Percentiles rank a stretch among this genome's conserved stretches.
phyloP scores from a whole-genome alignment of 2,329 filamentous ascomycete genomes.

The Hypoxylon sp. region DNA sequence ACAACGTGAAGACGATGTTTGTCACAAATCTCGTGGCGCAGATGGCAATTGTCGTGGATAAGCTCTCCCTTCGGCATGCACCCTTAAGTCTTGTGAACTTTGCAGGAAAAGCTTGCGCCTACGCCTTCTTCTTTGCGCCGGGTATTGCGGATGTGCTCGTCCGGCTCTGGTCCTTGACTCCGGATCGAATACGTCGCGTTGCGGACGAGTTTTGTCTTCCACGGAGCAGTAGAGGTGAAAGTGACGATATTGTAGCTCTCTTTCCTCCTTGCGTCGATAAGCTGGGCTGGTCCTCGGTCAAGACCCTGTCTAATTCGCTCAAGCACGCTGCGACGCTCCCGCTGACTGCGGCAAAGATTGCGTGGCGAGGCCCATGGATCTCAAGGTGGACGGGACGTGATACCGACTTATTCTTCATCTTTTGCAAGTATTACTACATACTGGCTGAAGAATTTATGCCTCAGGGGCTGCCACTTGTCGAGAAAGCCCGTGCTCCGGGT shows the following conservation, averaged over 20 bases:
- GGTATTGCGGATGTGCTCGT: constrained; percentile 87
- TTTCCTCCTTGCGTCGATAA: constrained; percentile 78
- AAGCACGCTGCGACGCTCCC: constrained; percentile 76
- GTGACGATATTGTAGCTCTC: constrained; percentile 74
- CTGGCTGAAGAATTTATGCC: constrained; percentile 82
- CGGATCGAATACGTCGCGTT: constrained; percentile 78
- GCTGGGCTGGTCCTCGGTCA: constrained; percentile 69
- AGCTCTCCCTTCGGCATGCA: constrained; percentile 82
- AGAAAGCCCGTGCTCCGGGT: constrained; percentile 78
- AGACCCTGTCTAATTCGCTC: constrained; percentile 67
- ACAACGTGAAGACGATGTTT: constrained; percentile 91
- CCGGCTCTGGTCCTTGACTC: constrained; percentile 81
- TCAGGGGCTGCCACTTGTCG: constrained; percentile 63
- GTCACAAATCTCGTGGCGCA: constrained; percentile 85
- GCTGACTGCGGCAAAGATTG: constrained; percentile 77
- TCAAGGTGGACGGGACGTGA: constrained; percentile 89
- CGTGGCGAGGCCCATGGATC: constrained; percentile 89
- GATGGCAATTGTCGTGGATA: constrained; percentile 89
- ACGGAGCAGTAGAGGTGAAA: constrained; percentile 67
- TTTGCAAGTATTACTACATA: constrained; percentile 89
- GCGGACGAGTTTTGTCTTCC: constrained; percentile 78
- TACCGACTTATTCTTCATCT: constrained; percentile 92
- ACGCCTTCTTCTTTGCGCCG: constrained; percentile 93
- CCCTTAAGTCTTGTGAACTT: constrained; percentile 81
- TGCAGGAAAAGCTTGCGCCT: constrained; percentile 90